Base-by-base conservation (phyloP, 2,329 filamentous ascomycete species). In the Fusarium domesticum region DNA sequence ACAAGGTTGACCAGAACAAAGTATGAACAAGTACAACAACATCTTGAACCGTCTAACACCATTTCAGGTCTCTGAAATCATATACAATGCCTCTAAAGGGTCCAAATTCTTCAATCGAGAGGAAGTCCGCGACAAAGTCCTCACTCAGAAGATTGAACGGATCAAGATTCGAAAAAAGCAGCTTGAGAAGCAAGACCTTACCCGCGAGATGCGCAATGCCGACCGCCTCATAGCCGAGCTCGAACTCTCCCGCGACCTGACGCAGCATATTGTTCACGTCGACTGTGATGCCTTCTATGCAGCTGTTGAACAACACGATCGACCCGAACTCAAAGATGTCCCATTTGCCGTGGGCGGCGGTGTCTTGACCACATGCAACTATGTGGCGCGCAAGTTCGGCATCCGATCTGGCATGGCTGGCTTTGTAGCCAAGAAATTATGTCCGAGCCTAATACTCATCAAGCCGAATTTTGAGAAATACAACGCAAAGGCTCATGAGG, bases 261-360 rank as follows among this genome's bases (percentile, higher is more conserved):
- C 84, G 1, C 93, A 97, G 64, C 75, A 81, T 45, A 81, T 97
- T 18, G 85, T 97, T 1, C 93, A 98, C 63, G 80, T 97, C 37
- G 93, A 98, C 65, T 97, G 93, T 67, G 93, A 98, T 71, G 93
- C 93, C 14, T 98, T 98, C 67, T 98, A 93, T 61, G 93, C 93
- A 1, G 89, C 93, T 0, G 93, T 97, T 1, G 93, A 97, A 65
- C 88, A 84, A 55, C 76, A 91, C 3, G 85, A 89, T 58, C 78
- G 85, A 1, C 93, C 92, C 0, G 91, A 96, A 62, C 76, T 98
- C 35, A 87, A 86, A 47, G 75, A 90, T 31, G 73, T 95, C 0
- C 93, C 93, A 1, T 96, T 98, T 70, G 90, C 92, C 0, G 93
- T 98, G 0, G 93, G 93, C 1, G 71, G 64, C 14, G 81, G 81